A percentile compares a stretch with the other conserved stretches of the same genome.
Evolutionary conservation across 1,284 basidiomycete genomes (phyloP).

Genomic region (Clitocybe nebularis): DNA sequence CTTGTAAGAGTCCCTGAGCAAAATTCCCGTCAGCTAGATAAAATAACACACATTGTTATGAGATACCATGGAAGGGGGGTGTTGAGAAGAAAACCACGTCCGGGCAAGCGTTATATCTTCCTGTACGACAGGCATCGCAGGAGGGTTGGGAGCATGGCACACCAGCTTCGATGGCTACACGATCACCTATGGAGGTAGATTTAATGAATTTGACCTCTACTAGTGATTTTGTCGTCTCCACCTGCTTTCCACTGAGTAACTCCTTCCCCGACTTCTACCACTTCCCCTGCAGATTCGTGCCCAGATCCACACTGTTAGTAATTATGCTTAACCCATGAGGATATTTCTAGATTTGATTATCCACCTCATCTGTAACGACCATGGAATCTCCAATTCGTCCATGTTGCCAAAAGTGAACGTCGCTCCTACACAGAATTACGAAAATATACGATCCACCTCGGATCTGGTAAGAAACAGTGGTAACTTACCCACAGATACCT

Average conservation of each 20-base stretch:
- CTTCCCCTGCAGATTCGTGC: conserved; percentile 63
- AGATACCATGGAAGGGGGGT: conserved; percentile 55
- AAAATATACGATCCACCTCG: background rate
- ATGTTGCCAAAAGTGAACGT: conserved; percentile 67
- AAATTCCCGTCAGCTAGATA: background rate
- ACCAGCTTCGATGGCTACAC: conserved; percentile 62
- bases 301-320: conserved; percentile 53
- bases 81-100: conserved; percentile 66
- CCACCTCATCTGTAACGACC: conserved; percentile 60
- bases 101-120: conserved; percentile 59
- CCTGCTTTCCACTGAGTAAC: conserved; percentile 60
- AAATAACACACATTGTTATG: background rate
- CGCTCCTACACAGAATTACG: conserved; percentile 35
- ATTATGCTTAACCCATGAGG: conserved; percentile 6
- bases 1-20: conserved; percentile 50
- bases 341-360: background rate
- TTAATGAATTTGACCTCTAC: background rate
- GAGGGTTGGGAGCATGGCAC: conserved; percentile 57
- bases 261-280: conserved; percentile 56
- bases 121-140: conserved; percentile 55
- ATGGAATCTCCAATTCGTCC: conserved; percentile 61
- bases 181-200: conserved; percentile 39
- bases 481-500: conserved; percentile 57
- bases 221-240: conserved; percentile 15
- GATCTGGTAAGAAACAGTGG: background rate